These are phyloP conservation scores for Zymoseptoria tritici DNA, from an alignment of 2,329 filamentous ascomycete species.

Conservation along the genomic window DNA sequence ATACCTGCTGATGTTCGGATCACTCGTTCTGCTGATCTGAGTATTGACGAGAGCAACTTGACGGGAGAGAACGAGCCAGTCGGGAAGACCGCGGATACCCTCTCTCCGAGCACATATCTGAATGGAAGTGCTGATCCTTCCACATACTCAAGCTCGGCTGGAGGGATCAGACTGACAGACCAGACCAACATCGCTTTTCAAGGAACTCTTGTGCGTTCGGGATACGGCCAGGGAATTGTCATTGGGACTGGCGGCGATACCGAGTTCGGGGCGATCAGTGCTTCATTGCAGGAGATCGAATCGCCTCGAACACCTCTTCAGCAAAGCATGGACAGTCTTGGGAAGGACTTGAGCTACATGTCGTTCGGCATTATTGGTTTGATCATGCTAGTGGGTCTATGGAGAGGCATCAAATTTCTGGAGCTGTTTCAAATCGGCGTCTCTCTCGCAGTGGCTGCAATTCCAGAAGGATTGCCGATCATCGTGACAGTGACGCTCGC, in stretches of 20 bases:
- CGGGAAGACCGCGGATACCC: conserved; percentile 61
- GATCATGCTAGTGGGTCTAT: conserved; percentile 82
- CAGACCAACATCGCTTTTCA: conserved; percentile 94
- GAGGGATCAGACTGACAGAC: conserved; percentile 60
- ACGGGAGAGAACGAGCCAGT: conserved; percentile 96
- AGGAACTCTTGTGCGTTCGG: conserved; percentile 91
- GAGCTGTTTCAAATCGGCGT: conserved; percentile 98
- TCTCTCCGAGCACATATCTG: conserved; percentile 29
- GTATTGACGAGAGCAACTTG: conserved; percentile 93
- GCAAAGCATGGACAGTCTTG: conserved; percentile 93
- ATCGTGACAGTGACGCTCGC: conserved; percentile 97
- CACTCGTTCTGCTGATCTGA: conserved; percentile 78
- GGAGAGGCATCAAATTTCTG: conserved; percentile 80
- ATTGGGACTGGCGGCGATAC: conserved; percentile 90
- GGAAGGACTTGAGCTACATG: conserved; percentile 91
- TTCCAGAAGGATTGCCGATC: conserved; percentile 91
- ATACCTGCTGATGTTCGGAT: conserved; percentile 95
- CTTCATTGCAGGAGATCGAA: conserved; percentile 89
- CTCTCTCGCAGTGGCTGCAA: conserved; percentile 89
- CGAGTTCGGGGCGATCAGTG: conserved; percentile 92
- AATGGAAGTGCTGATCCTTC: conserved; percentile 18
- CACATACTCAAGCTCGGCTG: conserved; percentile 22
- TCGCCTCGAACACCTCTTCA: conserved; percentile 91
- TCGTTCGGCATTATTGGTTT: conserved; percentile 91
- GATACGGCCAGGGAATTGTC: conserved; percentile 93